Percentiles rank a stretch among this genome's conserved stretches.
Evolutionary conservation across 2,329 filamentous ascomycete species (phyloP).

Genomic region (Fusarium bactridioides): DNA sequence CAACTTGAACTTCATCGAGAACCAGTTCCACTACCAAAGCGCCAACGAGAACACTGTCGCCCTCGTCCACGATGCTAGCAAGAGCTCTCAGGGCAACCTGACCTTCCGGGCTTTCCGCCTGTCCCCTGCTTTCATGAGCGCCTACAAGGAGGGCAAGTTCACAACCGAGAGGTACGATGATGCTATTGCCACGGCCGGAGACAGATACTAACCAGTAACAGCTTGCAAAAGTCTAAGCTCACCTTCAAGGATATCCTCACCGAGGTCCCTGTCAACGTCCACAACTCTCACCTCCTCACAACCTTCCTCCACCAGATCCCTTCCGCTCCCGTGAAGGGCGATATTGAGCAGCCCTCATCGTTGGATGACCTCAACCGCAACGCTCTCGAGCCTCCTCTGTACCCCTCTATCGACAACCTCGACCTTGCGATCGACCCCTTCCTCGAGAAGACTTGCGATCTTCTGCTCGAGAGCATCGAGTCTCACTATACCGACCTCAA

Average conservation of each 20-base stretch:
- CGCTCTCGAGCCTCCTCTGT: conserved; percentile 69
- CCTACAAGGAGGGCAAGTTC: conserved; percentile 97
- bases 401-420: conserved; percentile 88
- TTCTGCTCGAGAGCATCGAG: conserved; percentile 96
- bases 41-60: conserved; percentile 90
- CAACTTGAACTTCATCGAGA: conserved; percentile 95
- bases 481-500: conserved; percentile 98
- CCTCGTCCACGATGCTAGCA: conserved; percentile 93
- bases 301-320: conserved; percentile 95
- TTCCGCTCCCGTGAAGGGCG: conserved; percentile 64
- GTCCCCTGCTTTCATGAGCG: conserved; percentile 84
- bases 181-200: background rate
- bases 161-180: conserved; percentile 84
- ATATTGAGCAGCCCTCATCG: conserved; percentile 79
- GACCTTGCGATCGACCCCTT: conserved; percentile 96
- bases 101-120: conserved; percentile 92
- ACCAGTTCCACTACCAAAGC: conserved; percentile 97
- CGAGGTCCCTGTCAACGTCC: conserved; percentile 87
- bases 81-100: conserved; percentile 89
- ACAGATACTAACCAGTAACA: conserved; percentile 49
- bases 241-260: conserved; percentile 92
- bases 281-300: conserved; percentile 97
- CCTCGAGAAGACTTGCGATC: conserved; percentile 97
- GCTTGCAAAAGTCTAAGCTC: conserved; percentile 92
- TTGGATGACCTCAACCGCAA: conserved; percentile 79